Conservation (phyloP, 2,329 filamentous ascomycete species). For the Colletotrichum somersetense region DNA sequence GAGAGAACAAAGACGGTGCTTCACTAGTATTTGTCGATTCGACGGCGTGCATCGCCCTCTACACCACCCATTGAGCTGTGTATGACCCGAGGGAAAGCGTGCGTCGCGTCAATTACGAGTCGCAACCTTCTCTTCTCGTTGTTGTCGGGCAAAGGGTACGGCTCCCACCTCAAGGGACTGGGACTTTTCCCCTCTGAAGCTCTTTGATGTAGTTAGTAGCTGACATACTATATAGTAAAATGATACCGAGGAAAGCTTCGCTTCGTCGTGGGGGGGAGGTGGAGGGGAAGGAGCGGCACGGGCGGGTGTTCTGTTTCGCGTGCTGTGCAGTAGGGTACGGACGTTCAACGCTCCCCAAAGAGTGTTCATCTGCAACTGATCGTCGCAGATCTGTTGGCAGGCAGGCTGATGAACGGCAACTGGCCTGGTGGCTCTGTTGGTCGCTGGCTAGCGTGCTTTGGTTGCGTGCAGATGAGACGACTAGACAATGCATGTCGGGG, state of each 20-base stretch:
- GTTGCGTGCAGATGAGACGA: slow-evolving; percentile 31
- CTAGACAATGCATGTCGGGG: not conserved
- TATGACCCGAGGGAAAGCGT: not conserved
- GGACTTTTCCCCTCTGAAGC: not conserved
- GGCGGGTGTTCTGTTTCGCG: slow-evolving; percentile 36
- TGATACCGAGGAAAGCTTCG: slow-evolving; percentile 2
- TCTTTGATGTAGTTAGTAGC: no score
- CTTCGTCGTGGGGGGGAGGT: not conserved
- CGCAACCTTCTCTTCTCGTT: not conserved
- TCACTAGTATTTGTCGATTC: slow-evolving; percentile 16
- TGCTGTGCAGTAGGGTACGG: slow-evolving; percentile 9
- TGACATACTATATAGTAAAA: not conserved
- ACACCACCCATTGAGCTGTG: not conserved
- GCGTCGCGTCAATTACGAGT: slow-evolving; percentile 1
- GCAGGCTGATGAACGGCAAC: slow-evolving; percentile 13
- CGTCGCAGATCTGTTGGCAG: slow-evolving; percentile 29
- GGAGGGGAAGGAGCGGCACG: slow-evolving; percentile 20
- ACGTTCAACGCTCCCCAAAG: not conserved
- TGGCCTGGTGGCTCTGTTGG: slow-evolving; percentile 16
- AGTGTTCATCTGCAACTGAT: slow-evolving; percentile 21
- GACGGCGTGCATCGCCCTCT: slow-evolving; percentile 8
- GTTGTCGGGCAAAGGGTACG: not conserved
- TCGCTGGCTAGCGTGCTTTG: slow-evolving; percentile 9
- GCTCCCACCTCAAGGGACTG: not conserved
- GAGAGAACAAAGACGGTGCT: slow-evolving; percentile 29